Evolutionary conservation across 345 rosid species (phyloP), one percentile per base, ranked within the genome.

Genomic region (Boechera divaricarpa): DNA sequence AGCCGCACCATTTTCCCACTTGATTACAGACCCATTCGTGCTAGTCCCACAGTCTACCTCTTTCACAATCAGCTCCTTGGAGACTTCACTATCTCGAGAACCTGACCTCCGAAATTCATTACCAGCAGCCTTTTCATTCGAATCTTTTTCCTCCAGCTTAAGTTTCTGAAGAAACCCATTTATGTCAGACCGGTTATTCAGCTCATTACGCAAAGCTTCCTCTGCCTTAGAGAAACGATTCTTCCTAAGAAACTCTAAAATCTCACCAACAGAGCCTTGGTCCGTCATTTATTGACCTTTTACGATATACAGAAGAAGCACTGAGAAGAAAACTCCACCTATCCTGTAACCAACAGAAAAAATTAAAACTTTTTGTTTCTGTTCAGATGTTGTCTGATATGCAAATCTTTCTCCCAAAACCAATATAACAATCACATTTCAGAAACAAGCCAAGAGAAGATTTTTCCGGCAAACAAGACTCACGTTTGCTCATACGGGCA

Each of bases 121-220:
- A 1, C 49, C 65, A 24, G 51, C 32, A 69, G 72, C 81, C 48
- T 72, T 72, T 45, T 82, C 88, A 29, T 68, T 78, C 21, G 75
- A 74, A n/a, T 80, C 88, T 76, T 87, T 85, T 28, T 83, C 90
- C 72, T 82, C 94, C 4, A 91, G 74, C 31, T 54, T 69, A 68
- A 88, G 92, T 42, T 82, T 93, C 77, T 85, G 84, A 84, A 91
- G 82, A 51, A 90, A 83, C 8, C 87, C 92, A 84, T 88, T 93
- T 55, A 91, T 79, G 83, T 95, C 98, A 80, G 93, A 87, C 28
- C 41, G 86, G 80, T 77, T 83, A 53, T 58, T 69, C 2, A 96
- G 88, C 90, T 96, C 99, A 74, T 91, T 78, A 54, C 92, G 96
- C 78, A 96, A 79, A 69, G 99, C 98, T 67, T 93, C 93, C 88